These are phyloP conservation scores for Candida maesae DNA, from an alignment of 805 yeast species.

Conservation along the genomic window DNA sequence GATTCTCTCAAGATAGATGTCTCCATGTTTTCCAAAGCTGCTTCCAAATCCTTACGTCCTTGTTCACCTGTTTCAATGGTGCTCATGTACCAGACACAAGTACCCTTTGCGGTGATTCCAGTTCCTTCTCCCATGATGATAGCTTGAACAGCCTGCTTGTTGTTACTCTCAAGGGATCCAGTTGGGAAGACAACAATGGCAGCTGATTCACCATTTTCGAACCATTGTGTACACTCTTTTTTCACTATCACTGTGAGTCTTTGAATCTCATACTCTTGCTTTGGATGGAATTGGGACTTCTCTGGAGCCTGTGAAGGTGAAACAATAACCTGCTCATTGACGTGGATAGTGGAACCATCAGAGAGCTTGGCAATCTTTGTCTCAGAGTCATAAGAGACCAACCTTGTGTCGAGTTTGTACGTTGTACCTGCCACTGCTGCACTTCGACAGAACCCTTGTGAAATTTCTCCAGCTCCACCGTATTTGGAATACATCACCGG, in stretches of 20 bases:
- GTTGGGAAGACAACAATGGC: constrained; percentile 94
- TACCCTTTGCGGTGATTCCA: constrained; percentile 84
- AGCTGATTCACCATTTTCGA: constrained; percentile 75
- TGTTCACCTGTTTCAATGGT: constrained; percentile 66
- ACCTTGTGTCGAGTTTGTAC: constrained; percentile 71
- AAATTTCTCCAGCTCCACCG: constrained; percentile 94
- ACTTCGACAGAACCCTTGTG: constrained; percentile 95
- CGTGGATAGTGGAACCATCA: constrained; percentile 72
- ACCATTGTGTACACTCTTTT: constrained; percentile 90
- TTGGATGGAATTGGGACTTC: constrained; percentile 38
- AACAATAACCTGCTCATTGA: constrained; percentile 74
- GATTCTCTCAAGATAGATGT: constrained; percentile 77
- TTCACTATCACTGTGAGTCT: constrained; percentile 80
- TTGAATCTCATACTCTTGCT: constrained; percentile 54
- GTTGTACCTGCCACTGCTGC: constrained; percentile 98
- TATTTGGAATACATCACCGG: constrained; percentile 89
- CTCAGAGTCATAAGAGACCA: constrained; percentile 61
- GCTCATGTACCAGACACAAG: constrained; percentile 86
- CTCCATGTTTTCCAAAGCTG: constrained; percentile 79
- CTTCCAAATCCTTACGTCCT: constrained; percentile 74
- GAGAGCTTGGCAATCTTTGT: constrained; percentile 64
- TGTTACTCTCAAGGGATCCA: constrained; percentile 58
- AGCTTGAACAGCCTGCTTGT: constrained; percentile 76
- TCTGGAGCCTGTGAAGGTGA: constrained; percentile 65
- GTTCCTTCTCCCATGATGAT: constrained; percentile 83